phyloP scores from a whole-genome alignment of 1,139 yeast genomes.

The Candida pseudoviswanathii region DNA sequence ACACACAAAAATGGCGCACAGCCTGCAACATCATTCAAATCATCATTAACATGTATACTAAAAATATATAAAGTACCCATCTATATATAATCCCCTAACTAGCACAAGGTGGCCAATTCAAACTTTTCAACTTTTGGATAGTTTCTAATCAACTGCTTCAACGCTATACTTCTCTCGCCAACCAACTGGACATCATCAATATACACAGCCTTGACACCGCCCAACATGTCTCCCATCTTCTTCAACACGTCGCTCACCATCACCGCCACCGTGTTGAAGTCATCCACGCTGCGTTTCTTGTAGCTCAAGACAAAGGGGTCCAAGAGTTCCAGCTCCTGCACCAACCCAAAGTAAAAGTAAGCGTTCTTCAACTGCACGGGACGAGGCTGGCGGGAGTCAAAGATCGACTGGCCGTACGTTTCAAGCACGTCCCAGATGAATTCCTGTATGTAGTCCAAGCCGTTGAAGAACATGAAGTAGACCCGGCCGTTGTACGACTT shows the following conservation, averaged over 20 bases:
- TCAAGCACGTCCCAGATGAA: conserved; percentile 36
- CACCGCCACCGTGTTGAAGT: conserved; percentile 32
- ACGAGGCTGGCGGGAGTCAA: not conserved
- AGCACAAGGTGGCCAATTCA: conserved; percentile 27
- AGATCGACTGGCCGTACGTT: conserved; percentile 22
- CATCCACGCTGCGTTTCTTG: conserved; percentile 2
- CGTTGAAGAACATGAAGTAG: conserved; percentile 44
- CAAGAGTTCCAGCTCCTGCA: conserved; percentile 3
- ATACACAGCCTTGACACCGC: conserved; percentile 34
- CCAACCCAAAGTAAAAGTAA: conserved; percentile 38
- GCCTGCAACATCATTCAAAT: not conserved
- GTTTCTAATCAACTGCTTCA: conserved; percentile 33
- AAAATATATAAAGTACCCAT: not conserved
- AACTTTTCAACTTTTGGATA: conserved; percentile 37
- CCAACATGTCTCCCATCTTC: conserved; percentile 36
- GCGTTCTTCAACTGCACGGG: conserved; percentile 25
- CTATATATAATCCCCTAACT: too few species aligned
- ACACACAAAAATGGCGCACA: too few species aligned
- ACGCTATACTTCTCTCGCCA: conserved; percentile 37
- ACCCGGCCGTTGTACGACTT: conserved; percentile 26
- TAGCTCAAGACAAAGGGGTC: not conserved
- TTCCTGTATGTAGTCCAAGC: conserved; percentile 35
- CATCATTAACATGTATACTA: not conserved
- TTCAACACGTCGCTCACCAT: conserved; percentile 41
- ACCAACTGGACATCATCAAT: conserved; percentile 36